Evolutionary conservation across 163 green algal genomes (phyloP).

Genomic region (Trebouxia gelatinosa): DNA sequence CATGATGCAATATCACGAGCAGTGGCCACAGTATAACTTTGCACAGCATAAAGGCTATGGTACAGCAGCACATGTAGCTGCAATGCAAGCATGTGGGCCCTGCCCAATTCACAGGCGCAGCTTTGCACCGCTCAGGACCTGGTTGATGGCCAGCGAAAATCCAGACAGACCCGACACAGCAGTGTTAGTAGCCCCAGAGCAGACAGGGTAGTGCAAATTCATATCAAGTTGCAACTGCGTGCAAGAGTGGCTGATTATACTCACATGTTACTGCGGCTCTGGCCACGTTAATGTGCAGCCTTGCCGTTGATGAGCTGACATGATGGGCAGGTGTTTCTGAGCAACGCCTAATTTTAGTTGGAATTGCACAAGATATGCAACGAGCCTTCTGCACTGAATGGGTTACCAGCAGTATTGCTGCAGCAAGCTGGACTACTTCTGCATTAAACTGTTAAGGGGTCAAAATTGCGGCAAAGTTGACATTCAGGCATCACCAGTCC

Average conservation of each 20-base stretch:
- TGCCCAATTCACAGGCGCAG: constrained; percentile 66
- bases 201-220: not conserved
- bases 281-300: too few relatives aligned
- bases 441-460: too few relatives aligned
- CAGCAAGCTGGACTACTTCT: too few relatives aligned
- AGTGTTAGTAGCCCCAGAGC: not conserved
- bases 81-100: constrained; percentile 72
- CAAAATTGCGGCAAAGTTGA: too few relatives aligned
- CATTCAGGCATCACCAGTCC: too few relatives aligned
- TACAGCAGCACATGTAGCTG: constrained; percentile 65
- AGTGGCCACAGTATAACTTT: constrained; percentile 87
- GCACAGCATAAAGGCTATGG: constrained; percentile 60
- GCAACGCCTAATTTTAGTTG: too few relatives aligned
- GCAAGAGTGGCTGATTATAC: not conserved
- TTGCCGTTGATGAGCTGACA: too few relatives aligned
- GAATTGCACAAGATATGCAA: too few relatives aligned
- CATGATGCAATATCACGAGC: constrained; percentile 73
- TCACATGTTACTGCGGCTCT: too few relatives aligned
- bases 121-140: constrained; percentile 37
- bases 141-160: not conserved
- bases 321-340: too few relatives aligned
- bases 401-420: too few relatives aligned
- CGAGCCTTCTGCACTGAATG: too few relatives aligned
- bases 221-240: not conserved
- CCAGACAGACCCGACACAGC: not conserved